These are phyloP conservation scores for Fusarium equiseti DNA, from an alignment of 2,329 filamentous ascomycete species.

Conservation along the genomic window DNA sequence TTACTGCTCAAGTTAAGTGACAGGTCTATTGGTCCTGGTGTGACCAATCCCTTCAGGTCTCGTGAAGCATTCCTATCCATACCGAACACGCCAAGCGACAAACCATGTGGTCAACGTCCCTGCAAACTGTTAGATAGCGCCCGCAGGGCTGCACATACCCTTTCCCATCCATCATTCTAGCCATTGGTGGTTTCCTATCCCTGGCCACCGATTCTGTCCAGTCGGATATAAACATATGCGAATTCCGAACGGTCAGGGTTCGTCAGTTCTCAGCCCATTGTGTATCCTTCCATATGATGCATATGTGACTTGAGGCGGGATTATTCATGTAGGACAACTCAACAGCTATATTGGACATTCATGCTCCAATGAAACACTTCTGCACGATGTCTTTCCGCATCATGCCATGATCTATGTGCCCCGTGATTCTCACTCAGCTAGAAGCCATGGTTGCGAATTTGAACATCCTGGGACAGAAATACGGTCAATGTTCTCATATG, in stretches of 20 bases:
- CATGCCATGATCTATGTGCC: not conserved
- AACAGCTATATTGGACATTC: not conserved
- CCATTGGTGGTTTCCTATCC: constrained; percentile 10
- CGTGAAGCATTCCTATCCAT: constrained; percentile 7
- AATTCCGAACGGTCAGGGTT: constrained; percentile 1
- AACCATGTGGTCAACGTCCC: constrained; percentile 14
- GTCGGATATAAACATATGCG: constrained; percentile 1
- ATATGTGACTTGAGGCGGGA: not conserved
- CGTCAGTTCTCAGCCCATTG: not conserved
- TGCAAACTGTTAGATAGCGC: constrained; percentile 18
- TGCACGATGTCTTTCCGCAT: not conserved
- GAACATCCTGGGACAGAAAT: not conserved
- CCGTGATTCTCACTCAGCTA: not conserved
- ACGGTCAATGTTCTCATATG: not conserved
- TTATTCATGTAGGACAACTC: not conserved
- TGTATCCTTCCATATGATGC: not conserved
- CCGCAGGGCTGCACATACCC: constrained; percentile 33
- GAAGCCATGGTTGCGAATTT: not conserved
- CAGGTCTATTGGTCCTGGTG: not conserved
- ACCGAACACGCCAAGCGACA: constrained; percentile 4
- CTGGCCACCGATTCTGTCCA: constrained; percentile 2
- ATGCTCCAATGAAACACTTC: not conserved
- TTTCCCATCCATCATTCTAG: constrained; percentile 24
- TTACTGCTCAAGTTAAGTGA: not conserved
- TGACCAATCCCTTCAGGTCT: not conserved